phyloP scores from a whole-genome alignment of 2,329 filamentous ascomycete species.

The Aspergillus alliaceus region DNA sequence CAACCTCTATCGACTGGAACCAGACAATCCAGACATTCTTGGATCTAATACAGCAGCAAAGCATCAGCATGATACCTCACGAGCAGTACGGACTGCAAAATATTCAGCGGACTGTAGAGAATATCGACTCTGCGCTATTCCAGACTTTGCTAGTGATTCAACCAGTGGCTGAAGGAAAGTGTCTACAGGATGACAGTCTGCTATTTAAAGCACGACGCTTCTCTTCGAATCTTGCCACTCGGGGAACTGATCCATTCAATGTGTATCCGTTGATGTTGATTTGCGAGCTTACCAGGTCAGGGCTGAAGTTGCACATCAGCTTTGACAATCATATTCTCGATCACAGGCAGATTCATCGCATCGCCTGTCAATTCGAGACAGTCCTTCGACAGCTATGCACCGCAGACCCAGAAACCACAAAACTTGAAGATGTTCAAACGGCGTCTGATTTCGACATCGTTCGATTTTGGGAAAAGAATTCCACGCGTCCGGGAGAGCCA shows the following conservation, averaged over 20 bases:
- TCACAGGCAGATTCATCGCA: neutral
- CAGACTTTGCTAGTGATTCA: slow-evolving; percentile 5
- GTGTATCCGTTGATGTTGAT: neutral
- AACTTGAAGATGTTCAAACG: neutral
- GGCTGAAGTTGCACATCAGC: neutral
- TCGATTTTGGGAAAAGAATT: neutral
- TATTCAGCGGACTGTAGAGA: neutral
- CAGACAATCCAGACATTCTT: neutral
- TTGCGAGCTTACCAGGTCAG: neutral
- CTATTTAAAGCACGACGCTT: neutral
- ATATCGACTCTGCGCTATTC: neutral
- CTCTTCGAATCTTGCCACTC: neutral
- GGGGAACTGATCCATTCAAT: neutral
- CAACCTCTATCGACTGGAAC: neutral
- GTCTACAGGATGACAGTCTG: neutral
- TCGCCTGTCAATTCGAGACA: neutral
- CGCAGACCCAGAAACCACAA: neutral
- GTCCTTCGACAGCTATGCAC: neutral
- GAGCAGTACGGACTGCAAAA: slow-evolving; percentile 3
- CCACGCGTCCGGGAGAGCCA: neutral
- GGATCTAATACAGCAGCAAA: neutral
- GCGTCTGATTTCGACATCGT: neutral
- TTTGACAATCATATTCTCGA: neutral
- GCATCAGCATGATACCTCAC: neutral
- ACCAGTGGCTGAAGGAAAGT: neutral